A percentile compares a stretch with the other conserved stretches of the same genome.
Evolutionary conservation across 345 rosid species (phyloP).

Genomic region (Brassica nigra): DNA sequence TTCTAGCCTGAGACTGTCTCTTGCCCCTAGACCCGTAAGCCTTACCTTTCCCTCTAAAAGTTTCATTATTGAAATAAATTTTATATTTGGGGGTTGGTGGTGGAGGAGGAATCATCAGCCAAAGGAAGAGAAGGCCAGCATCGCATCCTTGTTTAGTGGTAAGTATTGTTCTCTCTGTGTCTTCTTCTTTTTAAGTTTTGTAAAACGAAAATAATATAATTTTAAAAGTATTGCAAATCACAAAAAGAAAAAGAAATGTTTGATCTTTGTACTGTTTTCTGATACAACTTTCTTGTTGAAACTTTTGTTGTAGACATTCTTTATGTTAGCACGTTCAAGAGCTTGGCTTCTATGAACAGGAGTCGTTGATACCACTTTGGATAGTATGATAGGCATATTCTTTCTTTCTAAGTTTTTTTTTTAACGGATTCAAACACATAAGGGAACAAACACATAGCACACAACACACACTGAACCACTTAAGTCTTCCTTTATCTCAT

Average conservation of each 20-base stretch:
- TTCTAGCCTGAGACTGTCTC: constrained; percentile 96
- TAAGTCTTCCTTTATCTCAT: background rate
- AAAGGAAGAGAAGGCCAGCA: constrained; percentile 47
- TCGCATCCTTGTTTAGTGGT: constrained; percentile 80
- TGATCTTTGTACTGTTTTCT: background rate
- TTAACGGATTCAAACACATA: constrained; percentile 8
- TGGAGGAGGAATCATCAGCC: constrained; percentile 42
- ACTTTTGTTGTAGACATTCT: constrained; percentile 22
- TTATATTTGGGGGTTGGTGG: constrained; percentile 42
- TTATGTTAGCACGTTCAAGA: background rate
- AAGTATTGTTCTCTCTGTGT: constrained; percentile 33
- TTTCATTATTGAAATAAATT: background rate
- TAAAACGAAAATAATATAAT: background rate
- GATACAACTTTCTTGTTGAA: background rate
- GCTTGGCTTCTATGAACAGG: background rate
- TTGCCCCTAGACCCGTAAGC: constrained; percentile 90
- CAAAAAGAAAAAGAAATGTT: background rate
- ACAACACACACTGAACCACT: constrained; percentile 25
- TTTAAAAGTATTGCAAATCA: background rate
- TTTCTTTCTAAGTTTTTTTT: background rate
- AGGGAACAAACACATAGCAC: constrained; percentile 9
- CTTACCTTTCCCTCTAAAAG: constrained; percentile 69
- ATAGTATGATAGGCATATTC: background rate
- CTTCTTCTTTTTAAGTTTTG: constrained; percentile 21
- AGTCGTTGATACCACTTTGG: background rate